Evolutionary conservation across 2,329 filamentous ascomycete species (phyloP).

Genomic region (Diaporthe batatas): DNA sequence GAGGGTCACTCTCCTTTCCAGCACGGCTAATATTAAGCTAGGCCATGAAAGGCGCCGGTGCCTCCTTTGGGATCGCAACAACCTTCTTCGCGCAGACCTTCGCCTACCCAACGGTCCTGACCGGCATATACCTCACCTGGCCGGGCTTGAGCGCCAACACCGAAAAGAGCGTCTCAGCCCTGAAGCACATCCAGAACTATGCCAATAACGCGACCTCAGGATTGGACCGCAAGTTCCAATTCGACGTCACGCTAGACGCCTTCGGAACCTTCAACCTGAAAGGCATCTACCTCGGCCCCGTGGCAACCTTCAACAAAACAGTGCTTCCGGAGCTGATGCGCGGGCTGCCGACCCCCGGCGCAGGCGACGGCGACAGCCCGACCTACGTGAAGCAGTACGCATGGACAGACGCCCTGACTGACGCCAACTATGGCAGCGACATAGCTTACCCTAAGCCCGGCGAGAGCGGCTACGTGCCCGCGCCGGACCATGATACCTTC

Average conservation of each 20-base stretch:
- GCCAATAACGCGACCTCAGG: constrained; percentile 48
- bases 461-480: constrained; percentile 3
- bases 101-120: constrained; percentile 48
- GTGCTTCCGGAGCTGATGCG: constrained; percentile 48
- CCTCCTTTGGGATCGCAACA: constrained; percentile 55
- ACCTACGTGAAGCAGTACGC: constrained; percentile 43
- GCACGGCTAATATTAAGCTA: constrained; percentile 36
- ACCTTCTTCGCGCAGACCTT: constrained; percentile 53
- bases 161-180: constrained; percentile 43
- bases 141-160: constrained; percentile 42
- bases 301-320: constrained; percentile 44
- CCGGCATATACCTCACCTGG: constrained; percentile 53
- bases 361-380: constrained; percentile 46
- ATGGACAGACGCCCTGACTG: constrained; percentile 23
- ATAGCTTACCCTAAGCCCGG: constrained; percentile 20
- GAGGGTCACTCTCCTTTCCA: not conserved
- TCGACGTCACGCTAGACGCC: constrained; percentile 46
- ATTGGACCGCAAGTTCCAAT: constrained; percentile 50
- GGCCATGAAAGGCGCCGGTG: constrained; percentile 57
- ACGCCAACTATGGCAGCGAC: constrained; percentile 33
- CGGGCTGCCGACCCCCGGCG: constrained; percentile 43
- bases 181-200: constrained; percentile 50
- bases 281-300: constrained; percentile 52
- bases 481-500: constrained; percentile 47
- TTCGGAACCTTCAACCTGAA: constrained; percentile 47